Conservation (phyloP, 768 basidiomycete species). For the Termitomyces sp. region DNA sequence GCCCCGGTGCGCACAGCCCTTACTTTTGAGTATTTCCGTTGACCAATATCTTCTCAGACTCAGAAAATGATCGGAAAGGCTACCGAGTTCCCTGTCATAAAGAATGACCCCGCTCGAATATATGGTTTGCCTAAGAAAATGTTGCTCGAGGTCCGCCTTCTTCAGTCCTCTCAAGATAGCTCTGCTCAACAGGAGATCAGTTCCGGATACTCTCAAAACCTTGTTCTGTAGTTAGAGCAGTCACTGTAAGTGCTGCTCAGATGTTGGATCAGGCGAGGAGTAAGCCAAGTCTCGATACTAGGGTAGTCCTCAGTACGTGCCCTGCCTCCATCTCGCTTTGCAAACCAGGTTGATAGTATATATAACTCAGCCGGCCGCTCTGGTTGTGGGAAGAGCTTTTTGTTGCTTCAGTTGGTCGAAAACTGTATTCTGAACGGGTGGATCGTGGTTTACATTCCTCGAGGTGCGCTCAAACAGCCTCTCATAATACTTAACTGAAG, state of each 20-base stretch:
- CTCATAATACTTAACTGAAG: background rate
- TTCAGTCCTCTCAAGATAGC: background rate
- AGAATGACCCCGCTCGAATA: slow-evolving; percentile 46
- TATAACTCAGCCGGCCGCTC: slow-evolving; percentile 52
- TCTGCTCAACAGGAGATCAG: slow-evolving; percentile 31
- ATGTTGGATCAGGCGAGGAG: slow-evolving; percentile 45
- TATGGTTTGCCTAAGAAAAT: slow-evolving; percentile 72
- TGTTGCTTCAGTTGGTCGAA: slow-evolving; percentile 72
- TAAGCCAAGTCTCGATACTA: slow-evolving; percentile 41
- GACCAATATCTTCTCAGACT: slow-evolving; percentile 10
- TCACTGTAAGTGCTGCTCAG: slow-evolving; percentile 52
- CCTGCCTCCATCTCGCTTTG: background rate
- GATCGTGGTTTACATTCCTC: slow-evolving; percentile 83
- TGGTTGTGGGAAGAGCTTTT: slow-evolving; percentile 78
- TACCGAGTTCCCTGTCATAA: slow-evolving; percentile 35
- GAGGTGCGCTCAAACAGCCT: slow-evolving; percentile 35
- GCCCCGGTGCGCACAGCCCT: slow-evolving; percentile 28
- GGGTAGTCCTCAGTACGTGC: slow-evolving; percentile 62
- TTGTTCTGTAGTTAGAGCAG: slow-evolving; percentile 63
- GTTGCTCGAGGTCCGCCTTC: slow-evolving; percentile 58
- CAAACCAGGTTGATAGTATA: slow-evolving; percentile 3
- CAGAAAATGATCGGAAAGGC: slow-evolving; percentile 36
- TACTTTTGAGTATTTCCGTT: slow-evolving; percentile 14
- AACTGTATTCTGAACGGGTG: slow-evolving; percentile 61
- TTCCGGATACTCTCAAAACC: slow-evolving; percentile 67